Conservation (phyloP, 371 early-diverging fungal genomes). For the Mortierella sp. region DNA sequence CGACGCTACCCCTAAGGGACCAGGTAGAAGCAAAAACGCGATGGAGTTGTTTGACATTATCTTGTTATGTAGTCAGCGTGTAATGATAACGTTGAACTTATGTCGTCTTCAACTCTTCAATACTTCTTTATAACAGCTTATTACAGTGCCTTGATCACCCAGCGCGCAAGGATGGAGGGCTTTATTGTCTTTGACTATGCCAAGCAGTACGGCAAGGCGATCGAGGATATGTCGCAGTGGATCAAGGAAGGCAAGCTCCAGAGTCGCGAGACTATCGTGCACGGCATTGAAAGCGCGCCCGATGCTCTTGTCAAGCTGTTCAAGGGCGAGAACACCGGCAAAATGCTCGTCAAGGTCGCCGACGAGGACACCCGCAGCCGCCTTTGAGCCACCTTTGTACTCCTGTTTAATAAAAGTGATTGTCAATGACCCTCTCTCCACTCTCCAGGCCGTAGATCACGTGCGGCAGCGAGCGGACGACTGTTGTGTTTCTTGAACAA, state of each 20-base stretch:
- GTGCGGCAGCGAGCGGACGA: not conserved
- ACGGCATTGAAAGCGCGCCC: slow-evolving; percentile 89
- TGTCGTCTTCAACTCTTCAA: not conserved
- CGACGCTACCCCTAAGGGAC: slow-evolving; percentile 57
- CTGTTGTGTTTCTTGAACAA: not conserved
- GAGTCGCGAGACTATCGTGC: slow-evolving; percentile 72
- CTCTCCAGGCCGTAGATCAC: slow-evolving; percentile 1
- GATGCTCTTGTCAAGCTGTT: slow-evolving; percentile 81
- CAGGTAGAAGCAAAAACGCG: slow-evolving; percentile 17
- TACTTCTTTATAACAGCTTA: slow-evolving; percentile 24
- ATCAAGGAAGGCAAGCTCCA: slow-evolving; percentile 77
- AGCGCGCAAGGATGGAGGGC: slow-evolving; percentile 74
- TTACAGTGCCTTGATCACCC: slow-evolving; percentile 59
- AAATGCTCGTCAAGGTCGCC: slow-evolving; percentile 83
- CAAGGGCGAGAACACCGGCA: slow-evolving; percentile 89
- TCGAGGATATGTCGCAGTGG: slow-evolving; percentile 72
- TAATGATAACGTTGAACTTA: not conserved
- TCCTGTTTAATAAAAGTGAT: not conserved
- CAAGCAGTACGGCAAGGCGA: slow-evolving; percentile 68
- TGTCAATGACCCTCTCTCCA: not conserved
- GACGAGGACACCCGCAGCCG: slow-evolving; percentile 45
- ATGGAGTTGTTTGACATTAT: not conserved
- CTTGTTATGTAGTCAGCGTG: no score
- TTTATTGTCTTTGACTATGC: slow-evolving; percentile 74
- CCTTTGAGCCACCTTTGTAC: slow-evolving; percentile 19